These are phyloP conservation scores for Aspergillus ellipticus DNA, from an alignment of 495 filamentous ascomycete species.

Conservation along the genomic window DNA sequence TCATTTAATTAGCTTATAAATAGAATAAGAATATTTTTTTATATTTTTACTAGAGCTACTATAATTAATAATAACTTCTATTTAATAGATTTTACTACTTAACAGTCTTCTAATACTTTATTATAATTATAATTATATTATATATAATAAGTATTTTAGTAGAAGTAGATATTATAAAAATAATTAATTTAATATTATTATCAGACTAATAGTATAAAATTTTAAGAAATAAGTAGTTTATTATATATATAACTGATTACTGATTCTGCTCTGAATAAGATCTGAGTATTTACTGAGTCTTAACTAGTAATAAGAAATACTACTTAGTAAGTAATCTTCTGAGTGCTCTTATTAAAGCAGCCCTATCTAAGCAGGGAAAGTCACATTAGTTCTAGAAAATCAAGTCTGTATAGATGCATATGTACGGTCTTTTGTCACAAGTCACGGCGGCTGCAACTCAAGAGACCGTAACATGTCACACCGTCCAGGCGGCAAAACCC, in stretches of 20 bases:
- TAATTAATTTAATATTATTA: neutral
- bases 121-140: constrained; percentile 4
- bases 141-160: constrained; percentile 2
- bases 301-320: constrained; percentile 5
- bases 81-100: constrained; percentile 3
- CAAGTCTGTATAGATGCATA: constrained; percentile 10
- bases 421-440: neutral
- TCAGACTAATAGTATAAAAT: constrained; percentile 9
- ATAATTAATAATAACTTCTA: constrained; percentile 1
- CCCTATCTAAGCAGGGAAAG: constrained; percentile 10
- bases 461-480: neutral
- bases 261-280: constrained; percentile 1
- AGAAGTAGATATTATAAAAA: neutral
- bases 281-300: constrained; percentile 3
- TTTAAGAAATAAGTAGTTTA: constrained; percentile 7
- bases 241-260: neutral
- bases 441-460: neutral
- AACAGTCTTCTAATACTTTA: constrained; percentile 6
- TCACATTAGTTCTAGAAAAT: constrained; percentile 11
- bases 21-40: constrained; percentile 4
- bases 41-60: constrained; percentile 11
- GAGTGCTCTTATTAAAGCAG: constrained; percentile 8
- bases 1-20: constrained; percentile 8
- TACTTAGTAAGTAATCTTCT: constrained; percentile 4
- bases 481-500: neutral